phyloP scores from a whole-genome alignment of 768 basidiomycete species.

The Rhizopogon salebrosus region DNA sequence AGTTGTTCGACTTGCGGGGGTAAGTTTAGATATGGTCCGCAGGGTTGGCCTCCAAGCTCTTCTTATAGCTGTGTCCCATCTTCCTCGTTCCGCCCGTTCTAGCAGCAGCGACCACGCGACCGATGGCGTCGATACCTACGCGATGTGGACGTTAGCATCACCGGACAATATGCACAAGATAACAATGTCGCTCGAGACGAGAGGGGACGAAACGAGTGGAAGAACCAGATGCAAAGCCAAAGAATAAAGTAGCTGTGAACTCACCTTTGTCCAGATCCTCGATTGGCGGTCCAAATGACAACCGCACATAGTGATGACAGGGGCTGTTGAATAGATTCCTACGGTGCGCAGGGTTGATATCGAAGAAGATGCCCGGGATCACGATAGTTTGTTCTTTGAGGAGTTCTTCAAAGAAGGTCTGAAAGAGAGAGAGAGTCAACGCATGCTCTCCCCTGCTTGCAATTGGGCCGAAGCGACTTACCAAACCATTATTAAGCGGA shows the following conservation, averaged over 20 bases:
- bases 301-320: constrained; percentile 84
- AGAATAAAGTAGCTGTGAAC: constrained; percentile 9
- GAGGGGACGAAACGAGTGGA: not conserved
- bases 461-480: constrained; percentile 32
- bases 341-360: constrained; percentile 72
- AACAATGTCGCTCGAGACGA: no score
- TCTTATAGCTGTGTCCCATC: constrained; percentile 71
- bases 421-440: not conserved
- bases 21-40: constrained; percentile 17
- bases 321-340: constrained; percentile 88
- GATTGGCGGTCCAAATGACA: constrained; percentile 82
- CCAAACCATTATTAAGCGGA: constrained; percentile 85
- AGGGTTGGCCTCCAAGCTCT: constrained; percentile 39
- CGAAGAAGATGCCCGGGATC: constrained; percentile 89
- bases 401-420: constrained; percentile 93
- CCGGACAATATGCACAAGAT: not conserved
- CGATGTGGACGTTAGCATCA: not conserved
- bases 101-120: constrained; percentile 66
- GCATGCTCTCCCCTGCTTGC: not conserved
- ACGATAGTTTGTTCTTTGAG: constrained; percentile 89
- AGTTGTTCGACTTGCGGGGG: not conserved
- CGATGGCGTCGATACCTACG: constrained; percentile 81
- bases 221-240: not conserved
- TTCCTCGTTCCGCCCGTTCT: constrained; percentile 52
- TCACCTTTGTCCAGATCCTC: constrained; percentile 73